Conservation (phyloP, 148 eudicot genomes). For the Spergularia bocconei region DNA sequence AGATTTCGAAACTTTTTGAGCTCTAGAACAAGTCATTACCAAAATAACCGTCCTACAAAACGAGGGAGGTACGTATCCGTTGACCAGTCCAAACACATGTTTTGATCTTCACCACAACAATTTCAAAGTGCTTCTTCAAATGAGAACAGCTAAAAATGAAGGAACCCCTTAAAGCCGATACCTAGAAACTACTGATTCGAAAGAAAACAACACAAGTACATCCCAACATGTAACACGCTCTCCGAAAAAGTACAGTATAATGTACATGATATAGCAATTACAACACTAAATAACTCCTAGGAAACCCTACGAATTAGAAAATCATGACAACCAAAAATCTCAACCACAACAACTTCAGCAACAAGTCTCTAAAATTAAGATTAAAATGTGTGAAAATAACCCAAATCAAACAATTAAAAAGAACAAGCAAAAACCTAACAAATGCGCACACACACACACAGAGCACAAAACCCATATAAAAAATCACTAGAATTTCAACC, state of each 20-base stretch:
- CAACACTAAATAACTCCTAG: constrained; percentile 3
- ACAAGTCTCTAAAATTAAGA: not conserved
- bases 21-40: not conserved
- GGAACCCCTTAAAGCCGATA: not conserved
- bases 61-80: not conserved
- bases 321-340: not conserved
- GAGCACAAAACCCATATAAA: constrained; percentile 8
- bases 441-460: not conserved
- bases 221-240: not conserved
- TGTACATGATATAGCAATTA: not conserved
- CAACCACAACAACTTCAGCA: too few relatives aligned
- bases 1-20: not conserved
- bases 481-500: not conserved
- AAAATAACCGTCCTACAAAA: not conserved
- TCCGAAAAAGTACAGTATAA: not conserved
- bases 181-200: not conserved
- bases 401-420: constrained; percentile 16
- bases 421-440: not conserved
- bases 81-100: not conserved
- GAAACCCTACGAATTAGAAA: not conserved
- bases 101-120: not conserved
- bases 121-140: too few relatives aligned
- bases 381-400: not conserved
- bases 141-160: not conserved
- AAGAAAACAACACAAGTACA: not conserved